Percentiles rank a stretch among this genome's conserved stretches.
These are phyloP conservation scores for Acanthamoeba lenticulata DNA, from an alignment of 208 protist genomes.

Conservation along the genomic window DNA sequence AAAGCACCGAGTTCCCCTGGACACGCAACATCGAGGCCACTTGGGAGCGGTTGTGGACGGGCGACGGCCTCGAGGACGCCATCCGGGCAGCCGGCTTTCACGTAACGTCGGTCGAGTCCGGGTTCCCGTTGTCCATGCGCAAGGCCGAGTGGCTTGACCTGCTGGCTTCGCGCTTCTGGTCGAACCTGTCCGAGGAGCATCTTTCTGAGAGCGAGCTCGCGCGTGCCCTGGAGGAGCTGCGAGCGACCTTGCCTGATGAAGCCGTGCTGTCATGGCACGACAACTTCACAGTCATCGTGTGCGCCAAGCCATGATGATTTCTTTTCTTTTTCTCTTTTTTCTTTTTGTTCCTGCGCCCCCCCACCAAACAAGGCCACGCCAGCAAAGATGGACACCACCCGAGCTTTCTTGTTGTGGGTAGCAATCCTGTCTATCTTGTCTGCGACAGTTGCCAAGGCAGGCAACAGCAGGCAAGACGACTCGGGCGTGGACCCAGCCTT, in stretches of 20 bases:
- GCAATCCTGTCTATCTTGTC: no score
- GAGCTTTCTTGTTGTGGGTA: no score
- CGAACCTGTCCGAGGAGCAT: constrained; percentile 4
- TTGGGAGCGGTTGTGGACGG: background rate
- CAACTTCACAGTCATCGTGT: background rate
- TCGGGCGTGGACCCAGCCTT: background rate
- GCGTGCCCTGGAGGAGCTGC: background rate
- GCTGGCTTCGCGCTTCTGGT: constrained; percentile 16
- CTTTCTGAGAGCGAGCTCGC: no score
- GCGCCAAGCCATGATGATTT: background rate
- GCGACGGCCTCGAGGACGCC: background rate
- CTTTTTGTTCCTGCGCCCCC: no score
- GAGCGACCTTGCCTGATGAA: background rate
- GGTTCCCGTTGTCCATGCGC: background rate
- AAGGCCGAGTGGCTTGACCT: background rate
- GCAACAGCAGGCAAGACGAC: no score
- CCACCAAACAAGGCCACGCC: no score
- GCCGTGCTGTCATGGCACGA: background rate
- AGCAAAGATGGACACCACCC: no score
- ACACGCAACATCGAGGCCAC: background rate
- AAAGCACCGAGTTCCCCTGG: background rate
- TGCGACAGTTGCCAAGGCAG: no score
- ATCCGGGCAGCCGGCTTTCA: background rate
- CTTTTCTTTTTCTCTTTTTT: no score
- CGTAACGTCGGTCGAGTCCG: background rate